Conservation (phyloP, 2,329 filamentous ascomycete genomes). For the Samsoniella hepiali region DNA sequence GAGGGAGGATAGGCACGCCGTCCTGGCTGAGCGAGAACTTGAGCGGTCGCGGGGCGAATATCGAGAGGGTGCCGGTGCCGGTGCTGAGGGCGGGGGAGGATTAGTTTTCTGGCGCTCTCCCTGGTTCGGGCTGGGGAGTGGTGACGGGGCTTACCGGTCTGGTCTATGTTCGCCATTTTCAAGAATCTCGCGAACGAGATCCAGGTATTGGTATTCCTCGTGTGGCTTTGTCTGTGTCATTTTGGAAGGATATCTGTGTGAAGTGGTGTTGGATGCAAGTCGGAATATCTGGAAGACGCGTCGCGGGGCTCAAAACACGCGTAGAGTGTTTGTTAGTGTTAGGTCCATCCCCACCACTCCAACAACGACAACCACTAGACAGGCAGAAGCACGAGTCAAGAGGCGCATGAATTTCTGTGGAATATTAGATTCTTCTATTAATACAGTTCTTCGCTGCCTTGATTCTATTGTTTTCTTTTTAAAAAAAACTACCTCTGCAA, state of each 20-base stretch:
- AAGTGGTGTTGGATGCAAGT: not conserved
- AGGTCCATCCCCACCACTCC: not conserved
- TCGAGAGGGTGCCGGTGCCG: conserved; percentile 84
- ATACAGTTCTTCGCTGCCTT: not conserved
- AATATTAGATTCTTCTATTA: not conserved
- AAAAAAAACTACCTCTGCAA: not conserved
- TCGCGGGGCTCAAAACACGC: conserved; percentile 11
- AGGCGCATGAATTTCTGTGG: not conserved
- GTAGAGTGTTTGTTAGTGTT: conserved; percentile 12
- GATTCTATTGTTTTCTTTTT: not conserved
- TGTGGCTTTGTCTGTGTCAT: conserved; percentile 43
- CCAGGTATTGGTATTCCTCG: conserved; percentile 92
- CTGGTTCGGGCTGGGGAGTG: not conserved
- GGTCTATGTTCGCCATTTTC: conserved; percentile 80
- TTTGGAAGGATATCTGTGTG: not conserved
- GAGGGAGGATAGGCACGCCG: conserved; percentile 69
- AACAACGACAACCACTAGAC: not conserved
- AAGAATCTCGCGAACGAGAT: conserved; percentile 83
- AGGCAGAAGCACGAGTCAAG: not conserved
- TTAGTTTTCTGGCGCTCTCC: conserved; percentile 9
- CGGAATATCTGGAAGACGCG: conserved; percentile 13
- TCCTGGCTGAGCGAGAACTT: conserved; percentile 76
- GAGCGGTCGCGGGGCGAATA: conserved; percentile 83
- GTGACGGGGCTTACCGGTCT: conserved; percentile 60
- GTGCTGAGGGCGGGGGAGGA: conserved; percentile 55